Evolutionary conservation across 441 rosid genomes (phyloP).

Genomic region (Euphorbia schlechtendalii): DNA sequence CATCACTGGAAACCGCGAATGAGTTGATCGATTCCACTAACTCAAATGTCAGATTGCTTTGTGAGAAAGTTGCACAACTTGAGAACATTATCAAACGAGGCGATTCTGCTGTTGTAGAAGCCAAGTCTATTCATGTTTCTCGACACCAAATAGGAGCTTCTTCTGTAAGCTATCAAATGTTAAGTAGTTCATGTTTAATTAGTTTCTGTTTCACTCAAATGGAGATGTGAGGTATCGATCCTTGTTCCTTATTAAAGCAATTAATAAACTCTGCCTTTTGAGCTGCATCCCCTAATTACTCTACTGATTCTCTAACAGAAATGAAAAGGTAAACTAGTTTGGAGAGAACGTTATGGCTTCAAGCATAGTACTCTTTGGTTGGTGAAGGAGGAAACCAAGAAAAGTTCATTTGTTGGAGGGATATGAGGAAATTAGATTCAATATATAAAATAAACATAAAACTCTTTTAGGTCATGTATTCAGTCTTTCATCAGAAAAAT

Average conservation of each 20-base stretch:
- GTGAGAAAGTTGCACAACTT: constrained; percentile 56
- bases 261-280: too few relatives aligned
- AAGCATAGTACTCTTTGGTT: background rate
- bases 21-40: constrained; percentile 60
- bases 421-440: too few relatives aligned
- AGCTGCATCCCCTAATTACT: too few relatives aligned
- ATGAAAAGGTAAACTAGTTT: constrained; percentile 3
- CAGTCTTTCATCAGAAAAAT: too few relatives aligned
- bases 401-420: background rate
- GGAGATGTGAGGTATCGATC: too few relatives aligned
- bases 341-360: background rate
- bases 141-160: constrained; percentile 32
- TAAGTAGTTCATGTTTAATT: constrained; percentile 11
- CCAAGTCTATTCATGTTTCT: constrained; percentile 41
- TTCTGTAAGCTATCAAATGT: constrained; percentile 16
- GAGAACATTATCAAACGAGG: constrained; percentile 67
- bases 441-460: too few relatives aligned
- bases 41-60: constrained; percentile 39
- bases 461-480: too few relatives aligned
- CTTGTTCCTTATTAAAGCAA: too few relatives aligned
- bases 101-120: constrained; percentile 62
- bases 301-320: too few relatives aligned
- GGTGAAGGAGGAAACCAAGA: background rate
- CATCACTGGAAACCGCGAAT: constrained; percentile 67
- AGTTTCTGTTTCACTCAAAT: background rate